Base-by-base conservation (phyloP, 129 eudicot genomes). In the Rutidosis leptorrhynchoides region DNA sequence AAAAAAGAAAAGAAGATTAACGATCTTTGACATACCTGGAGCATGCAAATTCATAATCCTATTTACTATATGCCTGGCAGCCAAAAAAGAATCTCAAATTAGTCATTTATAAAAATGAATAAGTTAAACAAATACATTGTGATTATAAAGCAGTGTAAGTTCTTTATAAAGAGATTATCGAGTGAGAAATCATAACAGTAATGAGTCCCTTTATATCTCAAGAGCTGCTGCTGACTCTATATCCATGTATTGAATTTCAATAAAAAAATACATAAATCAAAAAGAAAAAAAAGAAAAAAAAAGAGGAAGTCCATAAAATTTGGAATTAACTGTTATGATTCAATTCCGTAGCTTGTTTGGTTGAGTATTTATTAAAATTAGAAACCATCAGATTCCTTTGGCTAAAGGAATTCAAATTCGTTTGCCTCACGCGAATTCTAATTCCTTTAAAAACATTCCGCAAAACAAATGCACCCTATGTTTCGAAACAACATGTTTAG, bases 41-140 rank as follows among this genome's bases (percentile, higher is more conserved):
- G 96, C 98, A 70, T 93, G 95, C 73, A 92, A 77, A 77, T 92
- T 92, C 96, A 92, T 74, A 78, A 93, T 93, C 57, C 98, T 75
- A 64, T 93, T 93, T 65, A 84, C 95, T 22, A 85, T 67, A 79
- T 93, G 96, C 98, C 98, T 93, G 81, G 48, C 15, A 58, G 59
- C 17, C 5, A 54, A 64, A 49, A 74, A 37, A 19, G 12, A 57
- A 51, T 22, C 42, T 42, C 68, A 64, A 61, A 68, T 66, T 22
- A 72, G 65, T 37, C 66, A 12, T 9, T 35, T 4, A 8, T 26
- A 5, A 7, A 56, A 58, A 49, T 29, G 26, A 19, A 68, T 26
- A 19, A 32, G n/a, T 22, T 22, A 33, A 32, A 72, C 26, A 40
- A 63, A 19, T 62, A 4, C 49, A 43, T 5, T 9, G 32, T n/a